phyloP scores from a whole-genome alignment of 208 protist genomes.

The Balamuthia mandrillaris region DNA sequence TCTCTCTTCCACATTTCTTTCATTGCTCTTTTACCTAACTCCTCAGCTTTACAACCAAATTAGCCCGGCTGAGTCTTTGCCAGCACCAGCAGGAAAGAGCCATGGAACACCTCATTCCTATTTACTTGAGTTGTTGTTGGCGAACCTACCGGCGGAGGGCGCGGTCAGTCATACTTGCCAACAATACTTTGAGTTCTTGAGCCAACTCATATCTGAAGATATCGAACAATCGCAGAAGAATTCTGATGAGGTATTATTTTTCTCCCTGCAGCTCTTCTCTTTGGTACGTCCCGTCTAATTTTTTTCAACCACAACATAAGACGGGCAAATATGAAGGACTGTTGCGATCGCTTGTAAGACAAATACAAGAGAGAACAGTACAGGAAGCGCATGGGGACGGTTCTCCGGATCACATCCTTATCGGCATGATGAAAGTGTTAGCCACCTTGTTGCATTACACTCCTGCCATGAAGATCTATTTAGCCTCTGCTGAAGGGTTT shows the following conservation, averaged over 20 bases:
- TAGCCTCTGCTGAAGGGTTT: not conserved
- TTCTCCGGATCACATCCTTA: not conserved
- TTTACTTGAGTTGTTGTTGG: not conserved
- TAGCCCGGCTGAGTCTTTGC: too few relatives aligned
- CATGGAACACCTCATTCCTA: not conserved
- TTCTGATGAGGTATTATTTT: too few relatives aligned
- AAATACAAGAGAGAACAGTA: too few relatives aligned
- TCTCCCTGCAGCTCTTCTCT: too few relatives aligned
- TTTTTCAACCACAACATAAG: too few relatives aligned
- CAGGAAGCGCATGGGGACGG: not conserved
- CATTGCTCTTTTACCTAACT: too few relatives aligned
- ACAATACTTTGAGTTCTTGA: constrained; percentile 1
- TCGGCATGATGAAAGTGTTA: not conserved
- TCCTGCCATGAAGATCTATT: not conserved
- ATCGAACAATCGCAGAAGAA: not conserved
- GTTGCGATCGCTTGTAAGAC: too few relatives aligned
- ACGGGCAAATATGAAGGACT: too few relatives aligned
- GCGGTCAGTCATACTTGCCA: not conserved
- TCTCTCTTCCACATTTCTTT: too few relatives aligned
- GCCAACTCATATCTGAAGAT: not conserved
- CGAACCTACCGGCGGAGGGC: not conserved
- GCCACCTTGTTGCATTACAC: not conserved
- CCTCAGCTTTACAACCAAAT: not conserved
- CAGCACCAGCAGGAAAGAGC: too few relatives aligned
- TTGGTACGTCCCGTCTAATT: too few relatives aligned